Evolutionary conservation across 345 rosid genomes (phyloP), one percentile per base, ranked within the genome.

Genomic region (Syzygium aqueum): DNA sequence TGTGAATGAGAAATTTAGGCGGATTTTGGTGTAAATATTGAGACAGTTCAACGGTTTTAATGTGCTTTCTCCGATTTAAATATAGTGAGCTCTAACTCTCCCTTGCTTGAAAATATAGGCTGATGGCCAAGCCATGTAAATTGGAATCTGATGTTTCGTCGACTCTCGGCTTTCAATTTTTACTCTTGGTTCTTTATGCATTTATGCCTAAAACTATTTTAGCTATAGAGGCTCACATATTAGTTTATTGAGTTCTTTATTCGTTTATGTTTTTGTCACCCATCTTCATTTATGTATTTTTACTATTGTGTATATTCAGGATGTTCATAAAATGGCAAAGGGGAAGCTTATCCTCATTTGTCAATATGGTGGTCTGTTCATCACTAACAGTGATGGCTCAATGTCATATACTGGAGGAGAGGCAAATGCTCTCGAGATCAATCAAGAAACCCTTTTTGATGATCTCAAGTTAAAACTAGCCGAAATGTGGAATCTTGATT

Each of bases 291-390:
- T 85, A 86, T 88, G 17, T 27, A 87, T 78, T 56, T 56, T 17
- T 22, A 86, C 77, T 56, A 16, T 56, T 25, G 27, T 17, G 54
- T 63, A n/a, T 61, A 22, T 59, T 33, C 52, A 80, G 54, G 84
- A 37, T 84, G 89, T 28, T 84, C 46, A 84, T 33, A 87, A 51
- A 86, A 97, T 97, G 99, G 95, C 93, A 15, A 94, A 92, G 93
- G 96, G 92, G 73, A 97, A 97, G 94, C 98, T 97, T 84, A 96
- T 96, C 88, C 86, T 97, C 89, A 96, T 97, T 85, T 97, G 98
- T 91, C 98, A 94, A 91, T 92, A 88, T 53, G 96, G 98, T 11
- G 99, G 98, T 52, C 93, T 92, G 87, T 96, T 97, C 90, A 91
- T 85, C 87, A 91, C 93, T 22, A 92, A 92, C 67, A 93, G 93